These are phyloP conservation scores for Chimonanthus salicifolius DNA, from an alignment of 164 flowering plant species.

Conservation along the genomic window DNA sequence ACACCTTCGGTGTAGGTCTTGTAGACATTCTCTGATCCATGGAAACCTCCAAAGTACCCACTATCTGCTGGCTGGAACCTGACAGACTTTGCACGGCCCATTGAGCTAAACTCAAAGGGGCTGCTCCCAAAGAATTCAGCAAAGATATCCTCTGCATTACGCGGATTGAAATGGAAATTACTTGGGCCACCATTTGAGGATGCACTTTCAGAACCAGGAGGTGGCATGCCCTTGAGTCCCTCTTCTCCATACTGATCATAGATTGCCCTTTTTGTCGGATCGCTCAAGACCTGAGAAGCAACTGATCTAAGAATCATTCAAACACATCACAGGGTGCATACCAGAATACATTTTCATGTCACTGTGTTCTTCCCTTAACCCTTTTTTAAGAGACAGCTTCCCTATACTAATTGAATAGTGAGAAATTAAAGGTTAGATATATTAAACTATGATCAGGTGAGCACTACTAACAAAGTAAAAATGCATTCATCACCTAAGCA, in stretches of 20 bases:
- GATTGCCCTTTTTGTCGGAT: conserved; percentile 49
- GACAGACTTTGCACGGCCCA: conserved; percentile 24
- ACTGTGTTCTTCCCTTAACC: too few species aligned
- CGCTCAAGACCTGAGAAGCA: conserved; percentile 44
- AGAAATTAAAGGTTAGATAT: too few species aligned
- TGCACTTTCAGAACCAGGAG: conserved; percentile 23
- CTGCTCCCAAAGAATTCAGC: conserved; percentile 51
- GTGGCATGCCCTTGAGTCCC: conserved; percentile 52
- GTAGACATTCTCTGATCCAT: conserved; percentile 18
- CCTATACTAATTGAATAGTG: too few species aligned
- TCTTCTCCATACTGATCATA: conserved; percentile 68
- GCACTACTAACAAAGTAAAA: too few species aligned
- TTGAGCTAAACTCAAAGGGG: conserved; percentile 38
- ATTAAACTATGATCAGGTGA: too few species aligned
- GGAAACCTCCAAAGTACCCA: conserved; percentile 23
- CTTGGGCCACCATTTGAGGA: conserved; percentile 25
- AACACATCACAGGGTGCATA: too few species aligned
- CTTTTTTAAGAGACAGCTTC: too few species aligned
- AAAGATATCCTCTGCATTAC: conserved; percentile 55
- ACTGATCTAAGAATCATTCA: background rate
- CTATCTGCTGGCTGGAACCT: conserved; percentile 26
- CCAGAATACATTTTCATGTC: too few species aligned
- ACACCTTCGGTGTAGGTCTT: conserved; percentile 20
- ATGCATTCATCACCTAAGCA: too few species aligned
- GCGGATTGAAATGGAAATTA: conserved; percentile 41